Percentiles rank a stretch among this genome's conserved stretches.
These are phyloP conservation scores for Toxoplasma gondii DNA, from an alignment of 169 alveolate species.

Conservation along the genomic window DNA sequence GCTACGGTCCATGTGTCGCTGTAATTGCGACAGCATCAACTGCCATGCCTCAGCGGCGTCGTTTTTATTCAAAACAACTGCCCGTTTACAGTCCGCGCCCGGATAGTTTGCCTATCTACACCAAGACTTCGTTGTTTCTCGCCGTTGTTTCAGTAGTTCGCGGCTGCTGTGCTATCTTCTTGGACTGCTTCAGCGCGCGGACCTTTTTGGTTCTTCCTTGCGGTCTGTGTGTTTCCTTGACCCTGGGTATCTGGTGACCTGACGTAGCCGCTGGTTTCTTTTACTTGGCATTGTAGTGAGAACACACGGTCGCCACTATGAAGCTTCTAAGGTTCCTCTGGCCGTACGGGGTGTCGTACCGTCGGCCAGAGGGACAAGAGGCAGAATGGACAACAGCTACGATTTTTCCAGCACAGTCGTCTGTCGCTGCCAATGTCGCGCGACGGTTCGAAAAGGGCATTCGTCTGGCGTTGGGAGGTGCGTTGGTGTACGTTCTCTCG, in stretches of 20 bases:
- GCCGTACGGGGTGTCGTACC: neutral
- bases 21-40: too few species aligned
- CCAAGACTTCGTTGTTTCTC: too few species aligned
- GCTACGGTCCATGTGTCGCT: too few species aligned
- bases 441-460: conserved; percentile 58
- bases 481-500: conserved; percentile 50
- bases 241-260: neutral
- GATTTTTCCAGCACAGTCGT: conserved; percentile 3
- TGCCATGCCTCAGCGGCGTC: too few species aligned
- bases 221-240: neutral
- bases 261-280: neutral
- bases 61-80: too few species aligned
- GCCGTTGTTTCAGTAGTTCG: too few species aligned
- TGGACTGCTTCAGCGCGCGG: too few species aligned
- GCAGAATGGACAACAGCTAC: neutral
- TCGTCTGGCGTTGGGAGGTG: conserved; percentile 63
- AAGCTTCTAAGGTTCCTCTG: neutral
- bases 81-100: too few species aligned
- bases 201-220: neutral
- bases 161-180: too few species aligned
- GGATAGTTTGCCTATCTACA: too few species aligned
- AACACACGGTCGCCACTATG: neutral
- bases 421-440: conserved; percentile 20
- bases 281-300: neutral
- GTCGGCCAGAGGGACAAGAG: neutral